Percentiles rank a stretch among this genome's conserved stretches.
These are phyloP conservation scores for Sclerotinia trifoliorum DNA, from an alignment of 2,329 filamentous ascomycete genomes.

Conservation along the genomic window DNA sequence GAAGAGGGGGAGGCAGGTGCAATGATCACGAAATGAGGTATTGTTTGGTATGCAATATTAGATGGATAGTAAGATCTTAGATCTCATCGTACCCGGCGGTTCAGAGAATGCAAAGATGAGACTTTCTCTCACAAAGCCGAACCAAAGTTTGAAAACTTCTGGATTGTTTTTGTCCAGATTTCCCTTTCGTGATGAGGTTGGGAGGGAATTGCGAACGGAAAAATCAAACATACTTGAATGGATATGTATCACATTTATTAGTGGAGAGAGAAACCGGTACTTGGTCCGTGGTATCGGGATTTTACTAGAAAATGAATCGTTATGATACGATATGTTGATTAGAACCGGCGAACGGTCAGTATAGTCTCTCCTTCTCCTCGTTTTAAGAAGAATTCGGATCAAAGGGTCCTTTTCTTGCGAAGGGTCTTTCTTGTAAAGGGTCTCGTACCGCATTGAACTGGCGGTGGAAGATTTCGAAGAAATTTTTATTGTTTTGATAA, in stretches of 20 bases:
- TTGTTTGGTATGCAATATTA: not conserved
- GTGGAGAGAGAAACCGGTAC: constrained; percentile 4
- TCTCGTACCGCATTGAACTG: not conserved
- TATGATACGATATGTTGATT: not conserved
- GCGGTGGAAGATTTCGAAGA: constrained; percentile 1
- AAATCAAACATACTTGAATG: not conserved
- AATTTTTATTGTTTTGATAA: not conserved
- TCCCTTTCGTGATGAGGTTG: not conserved
- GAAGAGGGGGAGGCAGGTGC: not conserved
- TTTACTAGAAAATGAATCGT: not conserved
- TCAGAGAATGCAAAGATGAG: not conserved
- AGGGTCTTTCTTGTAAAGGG: not conserved
- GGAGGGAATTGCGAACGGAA: not conserved
- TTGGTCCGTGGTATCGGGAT: constrained; percentile 9
- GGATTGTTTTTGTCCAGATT: not conserved
- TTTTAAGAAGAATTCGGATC: not conserved
- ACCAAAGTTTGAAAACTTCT: not conserved
- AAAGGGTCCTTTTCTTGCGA: too few relatives aligned
- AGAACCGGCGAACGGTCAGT: not conserved
- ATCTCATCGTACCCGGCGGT: not conserved
- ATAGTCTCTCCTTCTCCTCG: not conserved
- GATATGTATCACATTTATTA: constrained; percentile 1
- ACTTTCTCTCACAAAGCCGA: not conserved
- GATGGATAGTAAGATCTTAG: not conserved
- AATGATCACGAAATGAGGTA: not conserved